Percentiles rank a stretch among this genome's conserved stretches.
These are phyloP conservation scores for Solanum tarijense DNA, from an alignment of 257 asterid species.

Conservation along the genomic window DNA sequence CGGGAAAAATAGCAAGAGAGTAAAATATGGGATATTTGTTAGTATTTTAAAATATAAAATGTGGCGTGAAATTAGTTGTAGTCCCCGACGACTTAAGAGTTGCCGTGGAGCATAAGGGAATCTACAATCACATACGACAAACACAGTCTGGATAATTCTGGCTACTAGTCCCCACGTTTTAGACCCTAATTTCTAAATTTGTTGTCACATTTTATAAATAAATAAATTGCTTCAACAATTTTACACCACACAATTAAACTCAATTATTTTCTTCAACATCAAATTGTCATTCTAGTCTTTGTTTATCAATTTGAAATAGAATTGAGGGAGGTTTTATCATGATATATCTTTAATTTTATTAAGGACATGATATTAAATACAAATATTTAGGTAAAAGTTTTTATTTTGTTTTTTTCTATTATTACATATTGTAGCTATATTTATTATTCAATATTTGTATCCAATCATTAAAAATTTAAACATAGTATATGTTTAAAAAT, in stretches of 20 bases:
- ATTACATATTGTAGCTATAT: neutral
- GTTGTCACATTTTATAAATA: neutral
- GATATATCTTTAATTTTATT: too few species aligned
- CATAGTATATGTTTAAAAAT: neutral
- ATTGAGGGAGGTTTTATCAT: neutral
- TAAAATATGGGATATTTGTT: neutral
- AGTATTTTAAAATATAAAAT: neutral
- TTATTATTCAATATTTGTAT: neutral
- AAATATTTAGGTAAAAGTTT: too few species aligned
- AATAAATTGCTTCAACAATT: neutral
- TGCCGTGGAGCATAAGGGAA: neutral
- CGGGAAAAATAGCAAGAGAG: rapidly evolving
- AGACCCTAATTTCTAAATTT: neutral
- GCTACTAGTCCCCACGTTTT: neutral
- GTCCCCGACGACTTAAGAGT: neutral
- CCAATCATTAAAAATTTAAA: neutral
- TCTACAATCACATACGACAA: neutral
- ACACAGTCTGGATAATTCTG: neutral
- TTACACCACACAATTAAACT: neutral
- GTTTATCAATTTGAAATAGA: neutral
- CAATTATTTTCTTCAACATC: neutral
- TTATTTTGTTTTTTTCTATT: too few species aligned
- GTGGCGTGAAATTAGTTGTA: neutral
- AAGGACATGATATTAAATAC: too few species aligned
- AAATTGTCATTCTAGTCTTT: neutral